phyloP scores from a whole-genome alignment of 2,329 filamentous ascomycete species.

The Fusarium compactum region DNA sequence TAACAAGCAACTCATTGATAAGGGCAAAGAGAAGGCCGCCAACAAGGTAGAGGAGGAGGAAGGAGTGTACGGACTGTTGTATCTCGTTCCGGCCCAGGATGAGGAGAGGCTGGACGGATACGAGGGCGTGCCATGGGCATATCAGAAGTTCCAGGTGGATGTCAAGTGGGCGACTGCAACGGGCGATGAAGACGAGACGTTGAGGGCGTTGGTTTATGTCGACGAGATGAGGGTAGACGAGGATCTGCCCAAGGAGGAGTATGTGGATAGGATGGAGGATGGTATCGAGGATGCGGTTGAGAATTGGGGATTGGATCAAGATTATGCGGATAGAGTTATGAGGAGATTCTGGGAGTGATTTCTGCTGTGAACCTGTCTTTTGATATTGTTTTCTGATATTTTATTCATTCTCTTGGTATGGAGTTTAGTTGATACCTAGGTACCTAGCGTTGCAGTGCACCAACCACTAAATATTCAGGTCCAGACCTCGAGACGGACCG shows the following conservation, averaged over 20 bases:
- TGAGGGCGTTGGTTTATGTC: constrained; percentile 69
- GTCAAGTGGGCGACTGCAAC: constrained; percentile 46
- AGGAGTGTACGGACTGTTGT: constrained; percentile 70
- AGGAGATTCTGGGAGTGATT: constrained; percentile 56
- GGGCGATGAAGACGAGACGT: constrained; percentile 40
- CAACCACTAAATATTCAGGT: constrained; percentile 18
- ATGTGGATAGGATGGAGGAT: constrained; percentile 72
- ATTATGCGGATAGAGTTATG: constrained; percentile 67
- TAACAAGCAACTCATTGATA: constrained; percentile 1
- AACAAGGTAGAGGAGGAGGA: constrained; percentile 29
- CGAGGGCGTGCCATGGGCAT: constrained; percentile 74
- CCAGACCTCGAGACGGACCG: not conserved
- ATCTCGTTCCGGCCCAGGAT: constrained; percentile 63
- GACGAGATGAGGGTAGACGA: constrained; percentile 58
- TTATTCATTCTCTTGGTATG: not conserved
- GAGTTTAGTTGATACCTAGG: not conserved
- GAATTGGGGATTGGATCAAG: constrained; percentile 64
- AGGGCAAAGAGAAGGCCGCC: constrained; percentile 18
- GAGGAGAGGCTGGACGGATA: constrained; percentile 65
- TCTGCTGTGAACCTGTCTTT: not conserved
- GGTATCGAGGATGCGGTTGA: constrained; percentile 70
- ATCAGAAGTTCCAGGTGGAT: constrained; percentile 63
- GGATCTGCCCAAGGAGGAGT: constrained; percentile 65
- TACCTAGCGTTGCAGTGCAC: constrained; percentile 10
- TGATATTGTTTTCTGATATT: not conserved